Evolutionary conservation across 2,329 filamentous ascomycete genomes (phyloP), one percentile per base, ranked within the genome.

Genomic region (Claviceps quebecensis): DNA sequence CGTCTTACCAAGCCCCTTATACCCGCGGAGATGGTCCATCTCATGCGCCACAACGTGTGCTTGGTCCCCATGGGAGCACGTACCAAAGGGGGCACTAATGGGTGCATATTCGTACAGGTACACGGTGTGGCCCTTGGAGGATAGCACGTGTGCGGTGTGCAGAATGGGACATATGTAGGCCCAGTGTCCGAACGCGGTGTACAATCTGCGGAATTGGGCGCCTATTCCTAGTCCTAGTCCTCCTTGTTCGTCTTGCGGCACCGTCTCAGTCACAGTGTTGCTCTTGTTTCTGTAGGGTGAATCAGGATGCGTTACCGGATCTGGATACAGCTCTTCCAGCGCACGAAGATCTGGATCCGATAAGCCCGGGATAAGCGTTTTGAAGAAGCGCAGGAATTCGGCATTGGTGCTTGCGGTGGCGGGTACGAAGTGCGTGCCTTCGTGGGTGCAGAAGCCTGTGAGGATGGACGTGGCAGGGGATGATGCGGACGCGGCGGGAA

Each of bases 401-500:
- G 62, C 65, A 11, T 73, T 67, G 2, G 68, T 69, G 14, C 70
- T 65, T 50, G 75, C 69, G 6, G 62, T 57, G 14, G 68, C 63
- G 0, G 81, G 75, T 1, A 86, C 76, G 60, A 87, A 87, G 39
- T 72, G 63, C 0, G 79, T 74, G 16, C 83, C 84, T 63, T 88
- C 84, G 59, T 87, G 81, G 40, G 78, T 77, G 64, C 81, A 83
- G 69, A 81, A 87, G 7, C 84, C 84, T 0, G 82, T 86, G 47
- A 88, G 66, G 47, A 87, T 73, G 7, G 59, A 52, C 2, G 57
- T 4, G 8, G 17, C 8, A 19, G 41, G 8, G 17, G 41, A 16
- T 34, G 37, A 40, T n/a, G 23, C 9, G 5, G 38, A 39, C 38
- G 38, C 38, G 6, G 38, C 6, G 13, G 38, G 16, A 8, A 39